Evolutionary conservation across 73 alveolate genomes (phyloP), one percentile per base, ranked within the genome.

Genomic region (Stentor roeselii): DNA sequence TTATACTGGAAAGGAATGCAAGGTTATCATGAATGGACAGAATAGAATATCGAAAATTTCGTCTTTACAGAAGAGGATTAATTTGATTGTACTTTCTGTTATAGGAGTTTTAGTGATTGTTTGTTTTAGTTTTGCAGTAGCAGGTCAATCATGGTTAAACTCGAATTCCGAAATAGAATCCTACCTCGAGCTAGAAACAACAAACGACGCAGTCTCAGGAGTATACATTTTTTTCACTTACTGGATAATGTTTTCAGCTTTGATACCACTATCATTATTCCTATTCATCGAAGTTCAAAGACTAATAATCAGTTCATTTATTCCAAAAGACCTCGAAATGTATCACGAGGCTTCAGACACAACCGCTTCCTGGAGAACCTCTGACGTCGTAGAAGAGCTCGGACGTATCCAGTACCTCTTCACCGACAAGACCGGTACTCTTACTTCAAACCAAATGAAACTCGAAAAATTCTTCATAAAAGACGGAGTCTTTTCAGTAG

Each of bases 1-100:
- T 35, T 88, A 84, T 86, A 83, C 94, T 35, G 94, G 94, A 0
- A 50, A 59, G 76, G 84, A 76, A 37, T 82, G 85, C 86, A 88
- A 88, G 85, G 59, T 86, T 2, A 77, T 78, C 6, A 42, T 59
- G 41, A 86, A 86, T 86, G 36, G 59, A 15, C 40, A 83, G 76
- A 83, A 88, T 14, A 82, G 84, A 31, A 59, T 82, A 38, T 39
- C 39, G 60, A 88, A 88, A 82, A 60, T 77, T 75, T 76, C 88
- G 21, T 76, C 32, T 39, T 82, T 88, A 59, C 91, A 88, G 80
- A 88, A 88, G 41, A 27, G 58, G 30, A 74, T 87, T 42, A 87
- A 87, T 76, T 21, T 6, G 21, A 21, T 50, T 11, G 67, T 50
- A 11, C 21, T 11, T 21, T 11, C 67, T 50, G 21, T 50, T 21